Percentiles rank a stretch among this genome's conserved stretches.
These are phyloP conservation scores for Aspergillus aculeatus DNA, from an alignment of 2,329 filamentous ascomycete species.

Conservation along the genomic window DNA sequence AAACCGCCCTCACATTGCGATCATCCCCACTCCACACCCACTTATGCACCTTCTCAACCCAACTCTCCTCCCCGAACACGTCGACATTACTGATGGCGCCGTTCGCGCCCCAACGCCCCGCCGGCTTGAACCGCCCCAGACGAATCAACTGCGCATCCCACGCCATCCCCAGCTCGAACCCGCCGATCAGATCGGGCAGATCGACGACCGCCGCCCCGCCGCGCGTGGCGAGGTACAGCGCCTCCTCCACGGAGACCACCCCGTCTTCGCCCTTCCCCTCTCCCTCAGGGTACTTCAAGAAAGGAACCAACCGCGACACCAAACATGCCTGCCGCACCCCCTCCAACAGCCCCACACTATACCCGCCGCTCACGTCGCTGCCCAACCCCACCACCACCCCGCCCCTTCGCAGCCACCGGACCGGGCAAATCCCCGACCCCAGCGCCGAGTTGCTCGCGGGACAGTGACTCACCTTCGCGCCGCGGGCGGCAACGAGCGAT, in stretches of 20 bases:
- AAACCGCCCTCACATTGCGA: slow-evolving; percentile 82
- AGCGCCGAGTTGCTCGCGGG: slow-evolving; percentile 82
- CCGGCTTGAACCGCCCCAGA: slow-evolving; percentile 46
- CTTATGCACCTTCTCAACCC: slow-evolving; percentile 83
- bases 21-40: slow-evolving; percentile 96
- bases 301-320: slow-evolving; percentile 67
- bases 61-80: slow-evolving; percentile 87
- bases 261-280: slow-evolving; percentile 38
- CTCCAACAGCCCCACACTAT: slow-evolving; percentile 76
- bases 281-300: slow-evolving; percentile 38
- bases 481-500: slow-evolving; percentile 58
- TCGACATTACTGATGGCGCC: slow-evolving; percentile 65
- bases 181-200: slow-evolving; percentile 68
- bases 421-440: slow-evolving; percentile 72
- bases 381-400: slow-evolving; percentile 81
- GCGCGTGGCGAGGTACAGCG: slow-evolving; percentile 79
- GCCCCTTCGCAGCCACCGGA: slow-evolving; percentile 70
- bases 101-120: slow-evolving; percentile 41
- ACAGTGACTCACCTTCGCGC: slow-evolving; percentile 75
- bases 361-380: slow-evolving; percentile 88
- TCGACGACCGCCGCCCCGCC: slow-evolving; percentile 83
- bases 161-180: slow-evolving; percentile 80
- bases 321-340: slow-evolving; percentile 78
- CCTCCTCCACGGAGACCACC: slow-evolving; percentile 78
- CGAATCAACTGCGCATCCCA: slow-evolving; percentile 87